These are phyloP conservation scores for Pythium pyrilobum DNA, from an alignment of 352 stramenopile genomes.

Conservation along the genomic window DNA sequence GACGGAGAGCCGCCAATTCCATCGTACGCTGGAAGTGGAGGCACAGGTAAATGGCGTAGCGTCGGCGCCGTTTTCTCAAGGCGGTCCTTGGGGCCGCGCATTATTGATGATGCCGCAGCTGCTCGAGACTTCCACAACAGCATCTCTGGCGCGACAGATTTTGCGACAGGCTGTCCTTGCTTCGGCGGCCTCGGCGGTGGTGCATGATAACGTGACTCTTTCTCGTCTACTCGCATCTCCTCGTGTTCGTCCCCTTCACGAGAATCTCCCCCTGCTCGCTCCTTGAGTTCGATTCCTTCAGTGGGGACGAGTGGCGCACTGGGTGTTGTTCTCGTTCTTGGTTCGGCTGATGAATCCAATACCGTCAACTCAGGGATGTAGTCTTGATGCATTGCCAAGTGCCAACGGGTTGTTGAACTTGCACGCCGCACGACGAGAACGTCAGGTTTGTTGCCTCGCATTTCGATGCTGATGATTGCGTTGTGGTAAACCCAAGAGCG, in stretches of 20 bases:
- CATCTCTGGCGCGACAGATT: not conserved
- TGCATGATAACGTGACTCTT: not conserved
- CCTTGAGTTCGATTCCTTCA: too few species aligned
- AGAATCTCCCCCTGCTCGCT: too few species aligned
- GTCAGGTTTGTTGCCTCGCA: slow-evolving; percentile 4
- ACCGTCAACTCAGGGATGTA: not conserved
- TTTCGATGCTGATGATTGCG: slow-evolving; percentile 20
- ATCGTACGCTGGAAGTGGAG: slow-evolving; percentile 76
- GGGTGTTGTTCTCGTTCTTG: not conserved
- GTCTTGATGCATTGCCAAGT: slow-evolving; percentile 16
- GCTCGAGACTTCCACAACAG: slow-evolving; percentile 5
- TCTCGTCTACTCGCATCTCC: not conserved
- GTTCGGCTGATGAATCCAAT: not conserved
- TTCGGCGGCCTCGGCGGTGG: not conserved
- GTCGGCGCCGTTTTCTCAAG: too few species aligned
- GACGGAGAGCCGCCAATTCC: slow-evolving; percentile 73
- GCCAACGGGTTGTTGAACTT: slow-evolving; percentile 17
- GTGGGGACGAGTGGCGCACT: too few species aligned
- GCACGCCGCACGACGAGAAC: slow-evolving; percentile 17
- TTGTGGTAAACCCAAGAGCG: slow-evolving; percentile 19
- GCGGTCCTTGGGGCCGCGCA: too few species aligned
- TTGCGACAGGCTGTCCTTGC: not conserved
- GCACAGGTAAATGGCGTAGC: slow-evolving; percentile 31
- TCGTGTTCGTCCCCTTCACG: too few species aligned
- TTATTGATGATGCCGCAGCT: slow-evolving; percentile 8